A percentile compares a stretch with the other conserved stretches of the same genome.
Evolutionary conservation across 2,329 filamentous ascomycete species (phyloP).

Genomic region (Grosmannia penicillata): DNA sequence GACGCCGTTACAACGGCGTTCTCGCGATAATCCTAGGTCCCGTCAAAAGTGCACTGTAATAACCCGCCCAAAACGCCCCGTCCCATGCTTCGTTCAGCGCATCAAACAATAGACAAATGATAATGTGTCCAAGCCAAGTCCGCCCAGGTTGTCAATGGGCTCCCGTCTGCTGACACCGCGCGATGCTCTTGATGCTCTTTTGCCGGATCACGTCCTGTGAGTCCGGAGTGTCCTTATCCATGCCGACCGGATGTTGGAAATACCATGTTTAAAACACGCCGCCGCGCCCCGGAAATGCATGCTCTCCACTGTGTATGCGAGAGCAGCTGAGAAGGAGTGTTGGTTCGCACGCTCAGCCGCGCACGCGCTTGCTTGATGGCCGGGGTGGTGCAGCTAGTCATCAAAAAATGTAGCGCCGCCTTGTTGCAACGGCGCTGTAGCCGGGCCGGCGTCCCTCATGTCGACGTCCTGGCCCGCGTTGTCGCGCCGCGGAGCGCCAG

Average conservation of each 20-base stretch:
- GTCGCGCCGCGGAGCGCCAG: slow-evolving; percentile 19
- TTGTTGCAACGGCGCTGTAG: slow-evolving; percentile 35
- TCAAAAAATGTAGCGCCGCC: slow-evolving; percentile 35
- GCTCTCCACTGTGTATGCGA: neutral
- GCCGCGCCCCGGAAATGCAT: neutral
- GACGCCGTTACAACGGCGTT: no score
- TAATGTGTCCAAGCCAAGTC: neutral
- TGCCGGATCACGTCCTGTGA: no score
- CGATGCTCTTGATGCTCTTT: neutral
- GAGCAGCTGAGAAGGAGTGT: no score
- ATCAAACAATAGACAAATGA: neutral
- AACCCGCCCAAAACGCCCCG: slow-evolving; percentile 5
- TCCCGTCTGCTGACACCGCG: neutral
- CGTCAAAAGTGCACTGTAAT: neutral
- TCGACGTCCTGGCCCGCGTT: slow-evolving; percentile 31
- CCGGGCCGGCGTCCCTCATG: slow-evolving; percentile 41
- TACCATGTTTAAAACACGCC: no score
- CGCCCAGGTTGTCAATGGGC: neutral
- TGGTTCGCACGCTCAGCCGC: no score
- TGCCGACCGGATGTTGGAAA: no score
- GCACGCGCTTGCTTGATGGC: no score
- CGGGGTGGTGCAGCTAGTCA: no score
- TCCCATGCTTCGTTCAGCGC: slow-evolving; percentile 6
- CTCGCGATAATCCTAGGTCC: no score
- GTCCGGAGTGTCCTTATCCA: no score